Evolutionary conservation across 306 rosid species (phyloP).

Genomic region (Cyamopsis tetragonoloba): DNA sequence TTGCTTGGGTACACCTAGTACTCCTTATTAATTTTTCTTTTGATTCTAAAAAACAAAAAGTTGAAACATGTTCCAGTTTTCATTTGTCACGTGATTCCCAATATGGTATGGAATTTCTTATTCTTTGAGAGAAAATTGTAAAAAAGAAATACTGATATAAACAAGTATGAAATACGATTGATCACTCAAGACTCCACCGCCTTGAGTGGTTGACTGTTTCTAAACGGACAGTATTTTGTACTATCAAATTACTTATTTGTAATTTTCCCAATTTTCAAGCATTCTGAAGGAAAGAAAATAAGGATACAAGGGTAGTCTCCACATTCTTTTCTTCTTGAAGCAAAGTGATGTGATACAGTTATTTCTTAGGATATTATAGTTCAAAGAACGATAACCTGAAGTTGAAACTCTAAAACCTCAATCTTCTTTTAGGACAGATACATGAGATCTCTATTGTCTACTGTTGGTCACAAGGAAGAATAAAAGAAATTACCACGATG

Average conservation of each 20-base stretch:
- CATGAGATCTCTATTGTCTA: slow-evolving; percentile 2
- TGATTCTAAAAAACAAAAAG: no score
- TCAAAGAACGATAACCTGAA: neutral
- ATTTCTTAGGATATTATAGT: neutral
- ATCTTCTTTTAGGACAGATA: neutral
- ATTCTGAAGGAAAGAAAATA: neutral
- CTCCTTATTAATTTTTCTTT: no score
- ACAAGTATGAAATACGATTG: neutral
- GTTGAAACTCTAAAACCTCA: slow-evolving; percentile 6
- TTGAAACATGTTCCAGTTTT: no score
- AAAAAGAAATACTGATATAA: neutral
- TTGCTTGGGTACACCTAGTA: no score
- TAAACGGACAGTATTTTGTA: neutral
- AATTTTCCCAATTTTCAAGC: neutral
- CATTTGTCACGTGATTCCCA: slow-evolving; percentile 16
- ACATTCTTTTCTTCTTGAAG: neutral
- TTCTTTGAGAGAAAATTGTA: neutral
- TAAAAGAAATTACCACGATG: neutral
- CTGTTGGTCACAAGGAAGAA: neutral
- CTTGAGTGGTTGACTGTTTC: neutral
- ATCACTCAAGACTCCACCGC: neutral
- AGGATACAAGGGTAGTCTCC: neutral
- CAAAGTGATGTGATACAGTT: neutral
- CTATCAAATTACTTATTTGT: neutral
- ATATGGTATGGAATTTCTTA: neutral